Base-by-base conservation (phyloP, 176 grass and related monocot species). In the Secale cereale region DNA sequence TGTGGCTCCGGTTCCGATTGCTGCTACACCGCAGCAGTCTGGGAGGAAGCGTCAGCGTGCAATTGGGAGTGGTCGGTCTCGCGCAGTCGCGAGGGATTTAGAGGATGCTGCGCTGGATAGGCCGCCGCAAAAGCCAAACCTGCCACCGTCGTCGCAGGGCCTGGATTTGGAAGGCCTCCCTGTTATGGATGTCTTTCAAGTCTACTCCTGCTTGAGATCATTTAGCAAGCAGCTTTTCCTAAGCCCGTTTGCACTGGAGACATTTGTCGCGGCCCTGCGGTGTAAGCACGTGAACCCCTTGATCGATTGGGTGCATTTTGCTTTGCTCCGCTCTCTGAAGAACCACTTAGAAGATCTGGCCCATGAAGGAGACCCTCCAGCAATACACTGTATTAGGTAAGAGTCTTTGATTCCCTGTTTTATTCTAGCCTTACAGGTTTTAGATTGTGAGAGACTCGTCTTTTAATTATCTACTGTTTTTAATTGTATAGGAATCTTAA, bases 221-320 rank as follows among this genome's bases (percentile, higher is more conserved):
- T 92, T 99, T 41, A 96, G 90, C 29, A 92, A 74, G 86, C 88
- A 86, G 27, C 76, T 99, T 1, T 99, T 92, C 79, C 82, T 99
- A 62, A 94, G 97, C 45, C 93, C 97, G 0, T 99, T 99, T 78
- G 50, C 35, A 0, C 66, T 95, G 28, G 90, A 96, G 66, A 70
- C 88, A n/a, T 99, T 99, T 82, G 79, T 96, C 79, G 65, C 76
- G 15, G 83, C 87, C 2, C 76, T 99, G 71, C 67, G 39, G 17
- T 88, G 79, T 57, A 83, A 81, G 4, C 8, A 76, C 41, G 85
- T 81, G 3, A 98, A 98, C 76, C 67, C 91, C 62, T 89, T 98
- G 91, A 92, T 96, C 28, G 97, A 99, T 59, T 95, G 91, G 52
- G 89, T 99, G 65, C 93, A 99, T 90, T 92, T 99, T n/a, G 67